Percentiles rank a stretch among this genome's conserved stretches.
These are phyloP conservation scores for Tardiomyces blankii DNA, from an alignment of 1,139 yeast genomes.

Conservation along the genomic window DNA sequence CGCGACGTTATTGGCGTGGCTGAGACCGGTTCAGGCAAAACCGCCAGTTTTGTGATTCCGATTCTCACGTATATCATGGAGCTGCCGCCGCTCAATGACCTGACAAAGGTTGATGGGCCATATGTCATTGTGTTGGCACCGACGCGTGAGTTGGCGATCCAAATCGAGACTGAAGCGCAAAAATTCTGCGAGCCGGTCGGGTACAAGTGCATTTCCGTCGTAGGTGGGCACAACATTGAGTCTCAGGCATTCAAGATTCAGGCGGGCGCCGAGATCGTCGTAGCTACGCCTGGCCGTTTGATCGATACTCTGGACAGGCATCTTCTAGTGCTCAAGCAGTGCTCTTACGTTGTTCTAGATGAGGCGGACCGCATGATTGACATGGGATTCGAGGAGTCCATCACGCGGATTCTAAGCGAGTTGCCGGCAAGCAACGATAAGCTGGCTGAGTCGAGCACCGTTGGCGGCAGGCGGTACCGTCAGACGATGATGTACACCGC, in stretches of 20 bases:
- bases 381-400: conserved; percentile 82
- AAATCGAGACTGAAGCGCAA: conserved; percentile 57
- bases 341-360: conserved; percentile 68
- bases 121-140: conserved; percentile 71
- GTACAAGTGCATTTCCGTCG: conserved; percentile 52
- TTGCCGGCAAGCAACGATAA: conserved; percentile 31
- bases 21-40: conserved; percentile 94
- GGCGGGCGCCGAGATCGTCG: conserved; percentile 67
- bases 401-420: conserved; percentile 43
- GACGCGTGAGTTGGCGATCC: conserved; percentile 87
- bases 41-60: conserved; percentile 75
- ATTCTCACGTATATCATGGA: conserved; percentile 46
- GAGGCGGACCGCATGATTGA: conserved; percentile 96
- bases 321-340: conserved; percentile 45
- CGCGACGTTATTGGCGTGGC: conserved; percentile 84
- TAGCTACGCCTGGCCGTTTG: conserved; percentile 90
- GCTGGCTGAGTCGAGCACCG: conserved; percentile 17
- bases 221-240: conserved; percentile 85
- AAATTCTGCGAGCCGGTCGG: conserved; percentile 37
- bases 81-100: conserved; percentile 30
- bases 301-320: conserved; percentile 69
- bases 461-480: conserved; percentile 15
- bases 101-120: conserved; percentile 45
- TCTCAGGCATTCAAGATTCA: conserved; percentile 52
- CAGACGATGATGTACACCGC: conserved; percentile 90